Evolutionary conservation across 768 basidiomycete genomes (phyloP).

Genomic region (Tubosaeta brunneosetosa): DNA sequence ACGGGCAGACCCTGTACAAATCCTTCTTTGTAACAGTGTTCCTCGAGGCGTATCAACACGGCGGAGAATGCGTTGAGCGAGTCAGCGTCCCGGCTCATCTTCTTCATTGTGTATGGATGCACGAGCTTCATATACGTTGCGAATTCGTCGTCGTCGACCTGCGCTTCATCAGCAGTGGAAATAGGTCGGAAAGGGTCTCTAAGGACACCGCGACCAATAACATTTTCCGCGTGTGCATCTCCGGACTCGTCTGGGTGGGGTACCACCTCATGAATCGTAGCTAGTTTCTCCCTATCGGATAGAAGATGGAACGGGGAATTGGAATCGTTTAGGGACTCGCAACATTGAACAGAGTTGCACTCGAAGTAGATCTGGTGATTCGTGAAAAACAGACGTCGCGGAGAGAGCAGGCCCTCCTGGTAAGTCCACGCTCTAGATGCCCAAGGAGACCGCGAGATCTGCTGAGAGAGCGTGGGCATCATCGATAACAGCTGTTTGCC

Average conservation of each 20-base stretch:
- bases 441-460: conserved; percentile 13
- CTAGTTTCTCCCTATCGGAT: conserved; percentile 2
- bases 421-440: neutral
- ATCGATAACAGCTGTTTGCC: conserved; percentile 6
- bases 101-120: conserved; percentile 1
- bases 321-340: conserved; percentile 1
- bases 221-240: neutral
- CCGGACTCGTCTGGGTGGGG: neutral
- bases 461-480: conserved; percentile 8
- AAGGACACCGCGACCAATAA: neutral
- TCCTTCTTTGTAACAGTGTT: conserved; percentile 1
- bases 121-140: conserved; percentile 5
- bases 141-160: neutral
- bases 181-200: conserved; percentile 10
- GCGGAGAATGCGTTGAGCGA: conserved; percentile 15
- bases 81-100: conserved; percentile 6
- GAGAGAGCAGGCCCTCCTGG: neutral
- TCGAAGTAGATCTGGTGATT: conserved; percentile 18
- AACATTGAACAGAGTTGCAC: conserved; percentile 6
- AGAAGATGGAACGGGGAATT: conserved; percentile 10
- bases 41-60: conserved; percentile 5
- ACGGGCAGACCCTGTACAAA: conserved; percentile 1
- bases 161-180: neutral
- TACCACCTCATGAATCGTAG: neutral
- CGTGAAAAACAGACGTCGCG: conserved; percentile 3